Base-by-base conservation (phyloP, 495 filamentous ascomycete species). In the Xylaria cubensis region DNA sequence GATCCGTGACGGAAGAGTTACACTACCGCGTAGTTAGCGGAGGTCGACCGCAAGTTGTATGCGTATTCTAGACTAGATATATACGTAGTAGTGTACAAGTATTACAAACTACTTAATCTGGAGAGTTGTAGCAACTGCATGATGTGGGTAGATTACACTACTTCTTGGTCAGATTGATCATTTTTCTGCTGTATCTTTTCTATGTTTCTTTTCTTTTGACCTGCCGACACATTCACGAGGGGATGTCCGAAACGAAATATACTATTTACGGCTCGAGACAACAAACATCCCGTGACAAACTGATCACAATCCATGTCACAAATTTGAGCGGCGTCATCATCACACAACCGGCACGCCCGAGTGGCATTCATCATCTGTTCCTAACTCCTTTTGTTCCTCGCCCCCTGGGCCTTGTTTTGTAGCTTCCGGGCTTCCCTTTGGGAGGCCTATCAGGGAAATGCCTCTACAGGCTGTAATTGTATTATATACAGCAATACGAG, bases 341-440 rank as follows among this genome's bases (percentile, higher is more conserved):
- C 64, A 53, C 64, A 41, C 64, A 67, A 32, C 64, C 64, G 64
- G 44, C 64, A 53, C 64, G 44, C 41, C 64, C 64, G 46, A 51
- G 21, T 39, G 29, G 53, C 29, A 21, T 65, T 50, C 42, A 17
- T 17, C 29, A 17, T 17, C 29, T 29, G 15, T 24, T 32, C 29
- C 42, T 3, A 46, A 41, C 55, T 59, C 56, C 56, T n/a, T 61
- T 39, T 64, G 21, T 44, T 24, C 10, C 61, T 64, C 19, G 39
- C 61, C 39, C 61, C 39, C 39, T 42, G 39, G 1, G 61, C 61
- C 39, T 64, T 42, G 39, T 10, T 64, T 63, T 12, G n/a, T 29
- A 44, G 29, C 44, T 13, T 64, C 61, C n/a, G 61, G 36, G 21
- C 39, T 44, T 64, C 21, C 39, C 17, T 29, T n/a, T 15, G 24